Conservation (phyloP, 2,329 filamentous ascomycete species). For the Pseudogymnoascus sp. region DNA sequence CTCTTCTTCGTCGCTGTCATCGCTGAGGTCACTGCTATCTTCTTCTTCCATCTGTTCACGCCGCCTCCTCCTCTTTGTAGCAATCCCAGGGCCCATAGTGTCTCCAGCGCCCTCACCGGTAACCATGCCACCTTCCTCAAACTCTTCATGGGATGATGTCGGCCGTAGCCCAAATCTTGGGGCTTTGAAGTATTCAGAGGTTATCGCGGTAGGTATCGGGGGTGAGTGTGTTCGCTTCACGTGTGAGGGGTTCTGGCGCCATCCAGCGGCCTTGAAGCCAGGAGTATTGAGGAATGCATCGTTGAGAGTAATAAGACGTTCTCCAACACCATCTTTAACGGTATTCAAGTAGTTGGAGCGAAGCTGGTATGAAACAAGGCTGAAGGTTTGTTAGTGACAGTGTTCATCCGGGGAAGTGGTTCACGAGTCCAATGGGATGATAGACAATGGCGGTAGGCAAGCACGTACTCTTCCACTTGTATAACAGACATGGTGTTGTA, state of each 20-base stretch:
- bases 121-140: constrained; percentile 61
- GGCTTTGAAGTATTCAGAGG: constrained; percentile 78
- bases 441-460: neutral
- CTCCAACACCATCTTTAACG: constrained; percentile 75
- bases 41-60: constrained; percentile 69
- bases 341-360: constrained; percentile 72
- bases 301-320: constrained; percentile 75
- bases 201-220: constrained; percentile 73
- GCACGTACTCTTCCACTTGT: constrained; percentile 31
- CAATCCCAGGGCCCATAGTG: constrained; percentile 59
- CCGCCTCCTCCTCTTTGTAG: constrained; percentile 57
- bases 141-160: constrained; percentile 58
- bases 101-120: constrained; percentile 58
- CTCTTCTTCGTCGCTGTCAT: constrained; percentile 73
- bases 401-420: neutral
- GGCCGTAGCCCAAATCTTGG: constrained; percentile 49
- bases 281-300: constrained; percentile 71
- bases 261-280: constrained; percentile 75
- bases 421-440: neutral
- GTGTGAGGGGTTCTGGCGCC: constrained; percentile 65
- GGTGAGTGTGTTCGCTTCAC: constrained; percentile 80
- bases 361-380: constrained; percentile 75
- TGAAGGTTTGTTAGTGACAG: constrained; percentile 29
- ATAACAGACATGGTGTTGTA: constrained; percentile 29
- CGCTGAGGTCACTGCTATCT: constrained; percentile 76